Conservation (phyloP, 371 early-diverging fungal genomes). For the Rhizopus arrhizus region DNA sequence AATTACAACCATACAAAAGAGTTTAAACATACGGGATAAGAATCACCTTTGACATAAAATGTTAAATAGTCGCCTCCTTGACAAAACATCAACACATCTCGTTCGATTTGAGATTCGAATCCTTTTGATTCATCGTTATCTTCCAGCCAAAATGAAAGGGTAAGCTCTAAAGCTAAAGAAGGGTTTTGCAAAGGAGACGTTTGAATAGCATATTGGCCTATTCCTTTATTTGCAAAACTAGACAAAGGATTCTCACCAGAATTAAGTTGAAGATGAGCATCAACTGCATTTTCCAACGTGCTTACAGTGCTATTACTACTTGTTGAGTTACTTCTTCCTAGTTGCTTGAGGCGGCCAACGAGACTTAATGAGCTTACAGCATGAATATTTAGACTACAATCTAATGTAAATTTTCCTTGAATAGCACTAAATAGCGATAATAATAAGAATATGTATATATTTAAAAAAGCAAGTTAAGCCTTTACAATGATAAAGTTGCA, state of each 20-base stretch:
- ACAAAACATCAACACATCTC: conserved; percentile 22
- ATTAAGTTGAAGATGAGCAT: conserved; percentile 13
- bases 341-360: conserved; percentile 5
- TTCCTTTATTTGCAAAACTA: conserved; percentile 28
- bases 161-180: conserved; percentile 17
- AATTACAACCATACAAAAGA: no score
- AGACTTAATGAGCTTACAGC: conserved; percentile 1
- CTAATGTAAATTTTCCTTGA: conserved; percentile 21
- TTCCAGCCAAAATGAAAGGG: conserved; percentile 19
- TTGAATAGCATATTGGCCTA: conserved; percentile 17
- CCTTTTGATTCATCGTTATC: background rate
- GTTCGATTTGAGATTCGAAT: conserved; percentile 18
- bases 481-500: conserved; percentile 23
- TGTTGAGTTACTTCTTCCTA: conserved; percentile 1
- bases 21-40: conserved; percentile 29
- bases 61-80: conserved; percentile 36
- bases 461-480: no score
- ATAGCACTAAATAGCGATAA: conserved; percentile 4
- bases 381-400: conserved; percentile 18
- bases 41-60: conserved; percentile 33
- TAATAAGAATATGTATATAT: no score
- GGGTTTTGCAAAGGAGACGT: conserved; percentile 7
- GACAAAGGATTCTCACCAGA: conserved; percentile 19
- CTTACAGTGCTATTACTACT: background rate
- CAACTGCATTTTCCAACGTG: background rate